phyloP scores from a whole-genome alignment of 2,329 filamentous ascomycete genomes.

The Penicillium capsulatum region DNA sequence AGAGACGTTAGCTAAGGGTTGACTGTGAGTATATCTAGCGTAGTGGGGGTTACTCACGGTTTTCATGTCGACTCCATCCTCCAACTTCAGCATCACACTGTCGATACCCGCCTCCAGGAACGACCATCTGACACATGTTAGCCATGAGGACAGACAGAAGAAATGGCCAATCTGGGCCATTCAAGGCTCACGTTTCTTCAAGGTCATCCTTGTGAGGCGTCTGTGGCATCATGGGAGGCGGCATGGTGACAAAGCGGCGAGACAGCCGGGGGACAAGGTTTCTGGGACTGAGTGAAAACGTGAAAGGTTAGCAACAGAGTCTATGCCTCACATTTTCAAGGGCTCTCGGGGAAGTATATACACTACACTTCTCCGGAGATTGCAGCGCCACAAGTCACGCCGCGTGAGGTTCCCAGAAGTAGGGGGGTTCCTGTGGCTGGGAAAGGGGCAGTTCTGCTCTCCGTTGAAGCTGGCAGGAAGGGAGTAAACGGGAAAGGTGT shows the following conservation, averaged over 20 bases:
- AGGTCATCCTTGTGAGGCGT: slow-evolving; percentile 56
- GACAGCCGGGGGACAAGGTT: background rate
- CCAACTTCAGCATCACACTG: slow-evolving; percentile 87
- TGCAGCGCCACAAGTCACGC: slow-evolving; percentile 18
- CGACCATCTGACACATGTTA: slow-evolving; percentile 62
- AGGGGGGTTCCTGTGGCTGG: background rate
- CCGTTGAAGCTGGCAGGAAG: background rate
- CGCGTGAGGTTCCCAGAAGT: slow-evolving; percentile 1
- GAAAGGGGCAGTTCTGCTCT: background rate
- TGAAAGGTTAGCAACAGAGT: too few species aligned
- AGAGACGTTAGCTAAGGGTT: background rate
- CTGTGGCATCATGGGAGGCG: slow-evolving; percentile 37
- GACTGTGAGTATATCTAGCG: too few species aligned
- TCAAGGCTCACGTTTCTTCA: slow-evolving; percentile 55
- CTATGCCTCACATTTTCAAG: too few species aligned
- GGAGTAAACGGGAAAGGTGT: background rate
- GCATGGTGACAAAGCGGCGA: slow-evolving; percentile 27
- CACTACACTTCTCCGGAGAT: slow-evolving; percentile 8
- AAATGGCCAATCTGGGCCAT: background rate
- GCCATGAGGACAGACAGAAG: slow-evolving; percentile 1
- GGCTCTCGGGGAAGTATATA: background rate
- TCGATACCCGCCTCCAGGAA: slow-evolving; percentile 86
- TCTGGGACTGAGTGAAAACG: too few species aligned
- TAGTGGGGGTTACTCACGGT: slow-evolving; percentile 55
- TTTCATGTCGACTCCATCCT: slow-evolving; percentile 88